These are phyloP conservation scores for Gynochthodes officinalis DNA, from an alignment of 257 asterid genomes.

Conservation along the genomic window DNA sequence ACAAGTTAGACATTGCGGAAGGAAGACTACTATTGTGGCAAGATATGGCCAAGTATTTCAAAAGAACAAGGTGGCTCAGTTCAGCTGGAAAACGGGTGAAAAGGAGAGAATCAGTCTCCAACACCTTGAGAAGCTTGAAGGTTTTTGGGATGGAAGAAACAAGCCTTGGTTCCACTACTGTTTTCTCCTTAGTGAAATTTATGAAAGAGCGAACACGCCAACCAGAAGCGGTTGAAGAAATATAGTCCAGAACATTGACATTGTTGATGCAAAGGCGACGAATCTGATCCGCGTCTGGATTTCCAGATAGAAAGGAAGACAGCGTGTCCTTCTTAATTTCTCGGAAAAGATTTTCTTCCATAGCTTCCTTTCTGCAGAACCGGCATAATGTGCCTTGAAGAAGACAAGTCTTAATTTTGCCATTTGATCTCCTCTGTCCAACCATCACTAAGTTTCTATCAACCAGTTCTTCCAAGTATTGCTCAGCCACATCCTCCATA, in stretches of 20 bases:
- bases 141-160: too few species aligned
- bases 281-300: background rate
- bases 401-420: slow-evolving; percentile 12
- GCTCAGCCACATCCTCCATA: slow-evolving; percentile 14
- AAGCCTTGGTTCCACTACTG: background rate
- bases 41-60: slow-evolving; percentile 12
- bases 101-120: slow-evolving; percentile 27
- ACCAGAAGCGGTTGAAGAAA: background rate
- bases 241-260: background rate
- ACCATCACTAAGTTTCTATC: too few species aligned
- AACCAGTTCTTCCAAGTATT: slow-evolving; percentile 9
- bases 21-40: slow-evolving; percentile 6
- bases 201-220: slow-evolving; percentile 1
- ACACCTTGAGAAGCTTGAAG: too few species aligned
- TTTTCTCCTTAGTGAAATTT: slow-evolving; percentile 2
- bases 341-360: too few species aligned
- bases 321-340: slow-evolving; percentile 5
- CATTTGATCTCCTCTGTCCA: background rate
- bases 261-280: too few species aligned
- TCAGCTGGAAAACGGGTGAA: slow-evolving; percentile 5
- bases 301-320: background rate
- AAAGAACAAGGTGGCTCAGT: background rate
- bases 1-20: background rate
- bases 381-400: slow-evolving; percentile 20
- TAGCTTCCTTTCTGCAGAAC: slow-evolving; percentile 14